Conservation (phyloP, 2,329 filamentous ascomycete genomes). For the Juglanconis sp. region DNA sequence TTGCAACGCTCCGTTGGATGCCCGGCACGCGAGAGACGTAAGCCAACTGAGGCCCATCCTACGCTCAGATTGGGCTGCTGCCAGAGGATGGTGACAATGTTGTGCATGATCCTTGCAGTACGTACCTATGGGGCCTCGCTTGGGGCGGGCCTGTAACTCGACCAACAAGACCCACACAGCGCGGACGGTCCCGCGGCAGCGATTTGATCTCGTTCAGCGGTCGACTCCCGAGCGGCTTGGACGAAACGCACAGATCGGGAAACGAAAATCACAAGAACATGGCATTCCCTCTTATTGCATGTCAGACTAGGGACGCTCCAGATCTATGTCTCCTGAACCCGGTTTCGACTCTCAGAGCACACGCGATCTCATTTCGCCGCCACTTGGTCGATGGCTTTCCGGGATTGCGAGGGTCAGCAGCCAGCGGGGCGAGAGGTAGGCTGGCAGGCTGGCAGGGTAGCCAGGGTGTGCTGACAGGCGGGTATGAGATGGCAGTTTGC, state of each 20-base stretch:
- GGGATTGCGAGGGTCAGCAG: neutral
- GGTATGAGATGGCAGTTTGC: conserved; percentile 2
- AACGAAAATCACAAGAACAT: conserved; percentile 1
- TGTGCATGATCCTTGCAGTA: conserved; percentile 9
- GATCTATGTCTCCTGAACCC: neutral
- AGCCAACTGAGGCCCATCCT: conserved; percentile 1
- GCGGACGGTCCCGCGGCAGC: conserved; percentile 13
- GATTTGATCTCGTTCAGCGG: conserved; percentile 7
- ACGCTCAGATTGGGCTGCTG: conserved; percentile 5
- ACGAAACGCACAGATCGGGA: neutral
- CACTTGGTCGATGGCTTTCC: neutral
- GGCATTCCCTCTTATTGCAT: neutral
- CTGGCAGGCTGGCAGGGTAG: neutral
- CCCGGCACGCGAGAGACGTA: conserved; percentile 4
- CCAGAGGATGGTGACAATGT: conserved; percentile 9
- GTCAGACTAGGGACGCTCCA: neutral
- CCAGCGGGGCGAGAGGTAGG: neutral
- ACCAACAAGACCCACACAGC: conserved; percentile 8
- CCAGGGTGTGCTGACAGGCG: conserved; percentile 4
- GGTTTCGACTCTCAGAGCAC: neutral
- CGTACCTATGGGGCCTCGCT: neutral
- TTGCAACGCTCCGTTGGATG: conserved; percentile 18
- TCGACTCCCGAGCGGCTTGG: conserved; percentile 8
- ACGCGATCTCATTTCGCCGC: neutral
- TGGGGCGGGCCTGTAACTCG: conserved; percentile 1